phyloP scores from a whole-genome alignment of 1,139 yeast species.

The Trichomonascaceae sp. region DNA sequence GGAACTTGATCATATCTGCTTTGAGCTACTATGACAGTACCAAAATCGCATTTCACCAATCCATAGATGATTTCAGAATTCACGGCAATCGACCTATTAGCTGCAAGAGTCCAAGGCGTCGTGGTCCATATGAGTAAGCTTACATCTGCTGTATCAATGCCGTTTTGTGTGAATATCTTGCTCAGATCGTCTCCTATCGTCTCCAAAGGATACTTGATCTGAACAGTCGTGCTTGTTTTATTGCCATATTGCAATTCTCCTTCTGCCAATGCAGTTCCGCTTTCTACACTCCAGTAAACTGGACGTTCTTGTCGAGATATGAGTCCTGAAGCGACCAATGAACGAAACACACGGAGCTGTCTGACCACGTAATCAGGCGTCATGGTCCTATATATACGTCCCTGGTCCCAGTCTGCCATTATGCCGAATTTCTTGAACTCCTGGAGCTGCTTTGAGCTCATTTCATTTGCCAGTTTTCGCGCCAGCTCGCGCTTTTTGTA shows the following conservation, averaged over 20 bases:
- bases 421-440: constrained; percentile 69
- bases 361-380: constrained; percentile 61
- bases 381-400: constrained; percentile 60
- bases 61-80: constrained; percentile 57
- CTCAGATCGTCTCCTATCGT: constrained; percentile 16
- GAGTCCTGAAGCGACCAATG: constrained; percentile 59
- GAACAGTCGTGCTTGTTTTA: constrained; percentile 67
- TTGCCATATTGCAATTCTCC: constrained; percentile 84
- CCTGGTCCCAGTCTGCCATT: constrained; percentile 66
- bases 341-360: constrained; percentile 65
- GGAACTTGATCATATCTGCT: constrained; percentile 21
- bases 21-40: constrained; percentile 25
- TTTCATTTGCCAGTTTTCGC: constrained; percentile 55
- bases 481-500: constrained; percentile 60
- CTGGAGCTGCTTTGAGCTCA: constrained; percentile 56
- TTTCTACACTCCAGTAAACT: constrained; percentile 96
- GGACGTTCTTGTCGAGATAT: constrained; percentile 85
- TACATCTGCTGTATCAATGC: constrained; percentile 13
- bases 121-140: constrained; percentile 77
- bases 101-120: constrained; percentile 95
- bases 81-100: constrained; percentile 78
- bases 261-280: constrained; percentile 91
- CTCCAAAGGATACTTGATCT: constrained; percentile 46
- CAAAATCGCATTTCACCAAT: constrained; percentile 35
- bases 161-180: constrained; percentile 3